Evolutionary conservation across 108 stramenopile genomes (phyloP), one percentile per base, ranked within the genome.

Genomic region (Conticribra weissflogii): DNA sequence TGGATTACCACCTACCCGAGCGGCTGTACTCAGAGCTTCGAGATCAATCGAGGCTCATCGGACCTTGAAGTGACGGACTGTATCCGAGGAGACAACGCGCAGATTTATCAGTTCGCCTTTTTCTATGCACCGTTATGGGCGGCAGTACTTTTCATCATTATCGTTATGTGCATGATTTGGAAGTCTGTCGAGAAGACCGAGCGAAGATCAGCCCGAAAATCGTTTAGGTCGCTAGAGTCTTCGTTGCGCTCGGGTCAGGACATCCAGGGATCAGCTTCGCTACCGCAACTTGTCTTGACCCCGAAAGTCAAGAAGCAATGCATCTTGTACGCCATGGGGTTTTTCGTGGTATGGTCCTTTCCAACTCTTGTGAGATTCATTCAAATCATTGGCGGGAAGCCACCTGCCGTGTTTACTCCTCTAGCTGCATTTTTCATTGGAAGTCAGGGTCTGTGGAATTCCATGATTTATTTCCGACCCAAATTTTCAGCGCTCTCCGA

Each of bases 381-480:
- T 47, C 66, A 74, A 54, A 19, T 64, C 9, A 9, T 34, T 55
- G 7, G 41, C 8, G 71, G 63, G 30, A 46, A 3, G n/a, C 28
- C 28, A 15, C 52, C 63, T 27, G 51, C 71, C 7, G 48, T 73
- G 22, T 2, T 74, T 27, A 47, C 30, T 2, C 31, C 67, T 3
- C 27, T 68, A 12, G 24, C 21, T 15, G 73, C 48, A 28, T 25
- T 34, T 19, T 49, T 59, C 0, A 50, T 74, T 51, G 66, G 56
- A 27, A 23, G 14, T 27, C 21, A 59, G 31, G 72, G 65, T 9
- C 47, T 74, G 36, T 68, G 66, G 49, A 74, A 74, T 59, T 45
- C 66, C 22, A 3, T 74, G 15, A 74, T 67, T 24, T 74, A 74
- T 54, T 64, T 72, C 28, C 49, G 71, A 54, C 62, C 71, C n/a